Base-by-base conservation (phyloP, 2,329 filamentous ascomycete species). In the Ophiostoma perfectum region DNA sequence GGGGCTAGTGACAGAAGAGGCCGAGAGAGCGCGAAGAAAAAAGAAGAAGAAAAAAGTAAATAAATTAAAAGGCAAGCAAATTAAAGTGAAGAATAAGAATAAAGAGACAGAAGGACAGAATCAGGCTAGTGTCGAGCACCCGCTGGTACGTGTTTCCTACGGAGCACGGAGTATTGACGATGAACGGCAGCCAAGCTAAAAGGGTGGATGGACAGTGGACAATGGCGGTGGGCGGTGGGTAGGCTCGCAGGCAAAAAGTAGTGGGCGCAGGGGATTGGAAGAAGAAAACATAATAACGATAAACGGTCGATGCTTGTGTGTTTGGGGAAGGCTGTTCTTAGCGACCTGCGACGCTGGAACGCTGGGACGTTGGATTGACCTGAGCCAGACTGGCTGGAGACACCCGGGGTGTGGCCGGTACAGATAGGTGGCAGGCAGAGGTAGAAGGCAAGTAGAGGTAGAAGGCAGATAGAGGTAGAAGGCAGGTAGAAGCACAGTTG, bases 1-100 rank as follows among this genome's bases (percentile, higher is more conserved):
- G 63, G 63, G 42, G 63, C 63, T 64, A 64, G 63, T 42, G 41
- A 38, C 63, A 64, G 60, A 63, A 63, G 41, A 64, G 42, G 60
- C 63, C 63, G 63, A 38, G 42, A 44, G 41, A 47, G 63, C 63
- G 63, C 63, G 63, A 64, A 64, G 41, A 64, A 14, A 47, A 44
- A 7, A 44, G n/a, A 36, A 4, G 45, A 12, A 12, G 3, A n/a
- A 42, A 44, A 6, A 64, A 14, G 8, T 9, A 64, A 45, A 27
- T 11, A 12, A 62, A 62, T 9, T 18, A 62, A 64, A n/a, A 18
- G 14, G 42, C 38, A 41, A 41, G 16, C 12, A 63, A 39, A 41
- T 39, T 39, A 62, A 62, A 55, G 18, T 27, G 2, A 9, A 9
- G 9, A 18, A 41, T 39, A 62, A 62, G 39, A 62, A 16, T 18